Evolutionary conservation across 768 basidiomycete species (phyloP), one percentile per base, ranked within the genome.

Genomic region (Trametes meyenii): DNA sequence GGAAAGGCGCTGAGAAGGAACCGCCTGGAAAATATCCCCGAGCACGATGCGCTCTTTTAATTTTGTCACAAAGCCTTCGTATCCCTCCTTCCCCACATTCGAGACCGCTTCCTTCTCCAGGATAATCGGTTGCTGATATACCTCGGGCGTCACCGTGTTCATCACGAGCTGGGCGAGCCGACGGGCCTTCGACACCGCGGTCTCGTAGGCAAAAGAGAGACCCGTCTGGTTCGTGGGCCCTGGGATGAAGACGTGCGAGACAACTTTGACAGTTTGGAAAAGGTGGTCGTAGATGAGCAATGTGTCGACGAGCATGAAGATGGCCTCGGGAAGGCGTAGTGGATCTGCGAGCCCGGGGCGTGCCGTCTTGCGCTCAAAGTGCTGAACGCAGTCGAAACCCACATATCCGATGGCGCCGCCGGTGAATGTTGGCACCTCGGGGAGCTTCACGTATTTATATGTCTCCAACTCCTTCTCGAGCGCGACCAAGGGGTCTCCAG

Each of bases 331-430:
- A 60, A 98, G 90, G n/a, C 82, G 81, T 45, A 97, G 79, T 10
- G 86, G 79, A 72, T 98, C 94, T n/a, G 77, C 76, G 26, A 94
- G 81, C 17, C 29, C 29, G 8, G 84, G 80, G 40, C 87, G 81
- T 50, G 86, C 86, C 7, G 94, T 95, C 77, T 90, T 94, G 54
- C 96, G 95, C 73, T 99, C 97, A 69, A 99, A 99, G 74, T 98
- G 87, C 58, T 91, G 93, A 58, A 99, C 86, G 74, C 94, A 94
- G 73, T 99, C 97, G 77, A 95, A 99, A 12, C 94, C 85, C 61
- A 99, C 94, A 73, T 97, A 98, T 55, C 97, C 97, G 70, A 98
- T 93, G 1, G 96, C 96, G 45, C 97, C 97, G 48, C 97, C 97
- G 45, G 95, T 96, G 72, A 98, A 97, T 0, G 96, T 96, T 1